A percentile compares a stretch with the other conserved stretches of the same genome.
Evolutionary conservation across 1,139 yeast species (phyloP).

Genomic region (Saccharomyces hybrid): DNA sequence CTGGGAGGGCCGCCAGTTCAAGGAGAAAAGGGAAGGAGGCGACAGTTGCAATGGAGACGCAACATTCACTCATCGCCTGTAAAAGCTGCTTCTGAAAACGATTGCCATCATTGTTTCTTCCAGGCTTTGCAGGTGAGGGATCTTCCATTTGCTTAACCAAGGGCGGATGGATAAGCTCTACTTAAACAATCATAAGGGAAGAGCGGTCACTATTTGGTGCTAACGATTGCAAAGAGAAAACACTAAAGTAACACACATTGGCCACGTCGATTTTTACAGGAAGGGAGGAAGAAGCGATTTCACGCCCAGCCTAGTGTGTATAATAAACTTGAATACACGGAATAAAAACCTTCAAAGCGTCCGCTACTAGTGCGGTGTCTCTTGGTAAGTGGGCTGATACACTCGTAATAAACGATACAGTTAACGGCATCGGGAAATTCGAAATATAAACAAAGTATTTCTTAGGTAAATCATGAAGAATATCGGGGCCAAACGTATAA

Average conservation of each 20-base stretch:
- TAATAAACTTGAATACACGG: neutral
- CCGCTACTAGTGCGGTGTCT: neutral
- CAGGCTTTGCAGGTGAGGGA: neutral
- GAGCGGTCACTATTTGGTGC: neutral
- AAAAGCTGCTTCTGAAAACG: neutral
- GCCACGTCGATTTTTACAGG: neutral
- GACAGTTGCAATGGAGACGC: neutral
- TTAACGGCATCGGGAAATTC: neutral
- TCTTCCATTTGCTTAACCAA: neutral
- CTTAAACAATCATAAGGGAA: neutral
- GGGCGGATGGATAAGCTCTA: neutral
- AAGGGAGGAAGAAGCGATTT: neutral
- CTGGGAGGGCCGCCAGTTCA: neutral
- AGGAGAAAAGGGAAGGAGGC: neutral
- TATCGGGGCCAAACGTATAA: neutral
- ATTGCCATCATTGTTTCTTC: neutral
- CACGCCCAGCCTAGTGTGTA: neutral
- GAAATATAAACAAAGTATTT: neutral
- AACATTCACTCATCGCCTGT: neutral
- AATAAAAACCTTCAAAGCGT: neutral
- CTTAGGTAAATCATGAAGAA: neutral
- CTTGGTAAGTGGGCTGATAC: neutral
- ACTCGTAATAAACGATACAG: neutral
- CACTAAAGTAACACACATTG: neutral
- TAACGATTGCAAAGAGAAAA: neutral